Evolutionary conservation across 176 grass and related monocot species (phyloP), one percentile per base, ranked within the genome.

Genomic region (Cymbopogon citratus): DNA sequence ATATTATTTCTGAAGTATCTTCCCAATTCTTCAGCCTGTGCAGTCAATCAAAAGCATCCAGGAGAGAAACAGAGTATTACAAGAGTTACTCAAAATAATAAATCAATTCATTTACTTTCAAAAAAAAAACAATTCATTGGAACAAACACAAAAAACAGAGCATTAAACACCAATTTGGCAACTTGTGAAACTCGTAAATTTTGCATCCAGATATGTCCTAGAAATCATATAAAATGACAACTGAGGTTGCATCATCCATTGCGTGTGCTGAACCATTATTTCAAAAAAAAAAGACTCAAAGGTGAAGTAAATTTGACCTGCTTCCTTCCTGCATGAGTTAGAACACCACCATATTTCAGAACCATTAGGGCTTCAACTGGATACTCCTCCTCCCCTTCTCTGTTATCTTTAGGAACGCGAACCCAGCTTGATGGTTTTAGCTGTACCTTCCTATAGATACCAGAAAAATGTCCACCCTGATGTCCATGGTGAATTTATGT

Each of bases 301-400:
- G 27, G 44, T 59, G 33, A 74, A 81, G 48, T 49, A 77, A 39
- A 87, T 16, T 28, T 31, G 84, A 92, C 95, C 92, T 97, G 95
- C 73, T 97, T 97, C 90, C 95, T 89, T 77, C 95, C 95, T 78
- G 95, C 95, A 91, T 97, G 95, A 81, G 95, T 97, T 73, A 97
- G 81, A 80, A 97, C 95, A 77, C 95, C 95, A 34, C 92, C 95
- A 48, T 97, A 97, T 75, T 97, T 97, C 18, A 97, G 90, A 87
- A 97, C 88, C 95, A 97, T 94, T 66, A 94, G 90, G 63, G 95
- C 95, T 89, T 97, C 92, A 67, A 82, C 81, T 36, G 95, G 95
- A 15, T 80, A 56, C n/a, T 97, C 92, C 86, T 92, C 81, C 78
- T 92, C 81, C 78, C 88, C 92, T 12, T 85, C 75, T 69, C 88